Evolutionary conservation across 768 basidiomycete genomes (phyloP).

Genomic region (Lyophyllum atratum): DNA sequence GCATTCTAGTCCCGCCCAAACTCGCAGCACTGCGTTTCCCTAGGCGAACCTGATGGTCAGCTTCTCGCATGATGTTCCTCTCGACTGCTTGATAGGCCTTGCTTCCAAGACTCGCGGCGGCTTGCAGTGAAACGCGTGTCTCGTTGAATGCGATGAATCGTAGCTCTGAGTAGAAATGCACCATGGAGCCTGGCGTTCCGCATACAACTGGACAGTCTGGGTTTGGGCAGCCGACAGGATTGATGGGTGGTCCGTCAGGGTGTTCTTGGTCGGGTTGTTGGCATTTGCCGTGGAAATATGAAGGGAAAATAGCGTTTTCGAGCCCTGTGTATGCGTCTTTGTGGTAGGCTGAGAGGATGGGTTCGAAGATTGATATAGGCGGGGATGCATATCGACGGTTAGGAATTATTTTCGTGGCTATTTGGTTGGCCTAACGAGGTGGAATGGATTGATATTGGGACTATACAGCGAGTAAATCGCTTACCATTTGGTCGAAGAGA

Average conservation of each 20-base stretch:
- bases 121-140: conserved; percentile 34
- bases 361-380: conserved; percentile 39
- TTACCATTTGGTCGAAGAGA: conserved; percentile 41
- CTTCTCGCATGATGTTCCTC: conserved; percentile 39
- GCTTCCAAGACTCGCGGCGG: conserved; percentile 37
- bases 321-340: conserved; percentile 43
- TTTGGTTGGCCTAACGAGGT: conserved; percentile 11
- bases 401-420: conserved; percentile 11
- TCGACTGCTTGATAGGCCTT: conserved; percentile 45
- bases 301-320: conserved; percentile 62
- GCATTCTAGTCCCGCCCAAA: conserved; percentile 13
- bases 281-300: conserved; percentile 80
- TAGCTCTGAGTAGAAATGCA: conserved; percentile 63
- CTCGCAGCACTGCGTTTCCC: conserved; percentile 8
- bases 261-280: conserved; percentile 41
- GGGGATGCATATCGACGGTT: conserved; percentile 10
- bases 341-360: conserved; percentile 49
- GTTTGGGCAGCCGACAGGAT: conserved; percentile 75
- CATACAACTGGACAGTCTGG: conserved; percentile 79
- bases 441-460: conserved; percentile 3
- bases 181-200: conserved; percentile 80
- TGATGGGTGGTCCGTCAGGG: conserved; percentile 26
- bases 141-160: conserved; percentile 49
- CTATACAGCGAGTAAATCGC: not conserved
- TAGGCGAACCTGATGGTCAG: conserved; percentile 11